phyloP scores from a whole-genome alignment of 148 eudicot genomes.

The Vaccinium vitisidaea region DNA sequence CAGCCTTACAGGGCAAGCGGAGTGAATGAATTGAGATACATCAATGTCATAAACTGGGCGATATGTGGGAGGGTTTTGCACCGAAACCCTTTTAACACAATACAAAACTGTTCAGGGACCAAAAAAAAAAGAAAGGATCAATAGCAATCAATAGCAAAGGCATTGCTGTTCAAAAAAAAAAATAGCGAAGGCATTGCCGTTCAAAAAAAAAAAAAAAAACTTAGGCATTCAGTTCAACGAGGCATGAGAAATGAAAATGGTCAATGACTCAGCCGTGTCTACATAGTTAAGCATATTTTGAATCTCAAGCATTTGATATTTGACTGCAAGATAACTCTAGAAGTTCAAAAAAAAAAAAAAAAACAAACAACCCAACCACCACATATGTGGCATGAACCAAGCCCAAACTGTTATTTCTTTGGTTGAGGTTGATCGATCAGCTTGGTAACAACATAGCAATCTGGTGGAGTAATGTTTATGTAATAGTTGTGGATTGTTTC shows the following conservation, averaged over 20 bases:
- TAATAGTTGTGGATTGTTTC: slow-evolving; percentile 85
- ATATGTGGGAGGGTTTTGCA: background rate
- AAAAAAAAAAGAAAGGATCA: too few species aligned
- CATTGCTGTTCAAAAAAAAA: too few species aligned
- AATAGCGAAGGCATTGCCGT: background rate
- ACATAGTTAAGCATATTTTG: background rate
- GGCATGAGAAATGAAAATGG: slow-evolving; percentile 9
- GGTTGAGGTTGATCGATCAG: slow-evolving; percentile 35
- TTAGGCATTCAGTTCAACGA: slow-evolving; percentile 1
- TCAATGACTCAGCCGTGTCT: background rate
- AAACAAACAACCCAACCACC: background rate
- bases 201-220: background rate
- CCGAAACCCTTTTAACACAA: background rate
- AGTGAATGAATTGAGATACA: background rate
- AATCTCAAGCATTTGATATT: background rate
- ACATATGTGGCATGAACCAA: background rate
- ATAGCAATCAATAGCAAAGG: background rate
- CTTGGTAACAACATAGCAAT: slow-evolving; percentile 78
- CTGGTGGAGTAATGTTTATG: slow-evolving; percentile 82
- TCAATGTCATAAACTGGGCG: slow-evolving; percentile 6
- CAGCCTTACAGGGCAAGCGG: background rate
- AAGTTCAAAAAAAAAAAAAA: background rate
- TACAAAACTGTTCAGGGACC: slow-evolving; percentile 3
- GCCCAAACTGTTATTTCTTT: slow-evolving; percentile 38
- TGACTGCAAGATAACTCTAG: background rate